A percentile compares a stretch with the other conserved stretches of the same genome.
phyloP scores from a whole-genome alignment of 768 basidiomycete species.

The Lyophyllum shimeji region DNA sequence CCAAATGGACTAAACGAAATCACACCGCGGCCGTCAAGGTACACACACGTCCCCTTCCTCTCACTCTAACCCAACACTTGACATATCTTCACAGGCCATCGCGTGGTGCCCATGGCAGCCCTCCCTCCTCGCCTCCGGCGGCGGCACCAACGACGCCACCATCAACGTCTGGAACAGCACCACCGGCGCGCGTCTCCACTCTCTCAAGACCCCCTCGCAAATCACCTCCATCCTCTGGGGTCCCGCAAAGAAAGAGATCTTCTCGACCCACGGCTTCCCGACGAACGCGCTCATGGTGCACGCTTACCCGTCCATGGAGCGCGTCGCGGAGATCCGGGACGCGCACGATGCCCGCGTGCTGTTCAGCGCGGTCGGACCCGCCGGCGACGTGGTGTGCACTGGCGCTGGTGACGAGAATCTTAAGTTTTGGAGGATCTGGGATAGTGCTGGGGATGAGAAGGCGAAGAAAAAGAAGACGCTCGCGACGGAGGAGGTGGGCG shows the following conservation, averaged over 20 bases:
- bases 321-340: conserved; percentile 82
- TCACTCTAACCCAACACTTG: not conserved
- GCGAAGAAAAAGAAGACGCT: conserved; percentile 53
- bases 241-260: conserved; percentile 82
- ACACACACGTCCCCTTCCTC: conserved; percentile 6
- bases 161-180: conserved; percentile 91
- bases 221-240: conserved; percentile 91
- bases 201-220: conserved; percentile 84
- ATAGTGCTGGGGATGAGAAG: conserved; percentile 41
- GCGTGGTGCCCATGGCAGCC: conserved; percentile 99
- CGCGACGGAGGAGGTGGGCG: conserved; percentile 33
- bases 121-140: conserved; percentile 87
- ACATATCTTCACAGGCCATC: conserved; percentile 57
- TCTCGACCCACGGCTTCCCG: conserved; percentile 94
- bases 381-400: conserved; percentile 89
- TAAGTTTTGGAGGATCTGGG: conserved; percentile 95
- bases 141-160: conserved; percentile 91
- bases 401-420: conserved; percentile 95
- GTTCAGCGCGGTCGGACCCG: conserved; percentile 82
- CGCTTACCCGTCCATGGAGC: conserved; percentile 81
- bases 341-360: conserved; percentile 93
- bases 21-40: conserved; percentile 88
- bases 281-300: conserved; percentile 82
- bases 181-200: conserved; percentile 89
- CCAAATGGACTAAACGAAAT: conserved; percentile 90